Percentiles rank a stretch among this genome's conserved stretches.
Evolutionary conservation across 257 asterid genomes (phyloP).

Genomic region (Oldenlandia corymbosa): DNA sequence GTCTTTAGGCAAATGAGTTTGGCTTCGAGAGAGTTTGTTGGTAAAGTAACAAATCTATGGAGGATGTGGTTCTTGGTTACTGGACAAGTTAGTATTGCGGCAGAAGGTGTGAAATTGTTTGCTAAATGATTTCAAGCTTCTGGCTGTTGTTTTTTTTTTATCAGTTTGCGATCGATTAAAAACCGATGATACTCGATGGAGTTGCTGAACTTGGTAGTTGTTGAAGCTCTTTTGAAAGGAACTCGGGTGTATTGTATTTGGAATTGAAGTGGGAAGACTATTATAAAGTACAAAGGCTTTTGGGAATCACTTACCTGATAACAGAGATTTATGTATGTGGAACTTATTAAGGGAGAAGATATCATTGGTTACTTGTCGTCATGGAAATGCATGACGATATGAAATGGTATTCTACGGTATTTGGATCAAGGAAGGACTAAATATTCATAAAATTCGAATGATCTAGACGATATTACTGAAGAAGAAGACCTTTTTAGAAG

Average conservation of each 20-base stretch:
- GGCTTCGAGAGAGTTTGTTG: conserved; percentile 4
- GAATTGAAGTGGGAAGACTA: not conserved
- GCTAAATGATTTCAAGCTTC: not conserved
- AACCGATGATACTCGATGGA: conserved; percentile 1
- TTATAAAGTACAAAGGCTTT: not conserved
- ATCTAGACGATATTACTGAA: not conserved
- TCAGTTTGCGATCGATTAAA: not conserved
- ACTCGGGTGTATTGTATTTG: not conserved
- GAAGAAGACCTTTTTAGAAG: conserved; percentile 3
- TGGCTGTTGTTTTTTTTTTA: conserved; percentile 7
- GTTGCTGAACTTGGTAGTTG: not conserved
- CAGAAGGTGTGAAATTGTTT: conserved; percentile 3
- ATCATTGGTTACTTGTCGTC: not conserved
- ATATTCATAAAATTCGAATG: conserved; percentile 1
- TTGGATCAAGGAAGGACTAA: conserved; percentile 2
- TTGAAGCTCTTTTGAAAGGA: conserved; percentile 1
- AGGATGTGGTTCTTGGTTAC: conserved; percentile 2
- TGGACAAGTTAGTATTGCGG: no score
- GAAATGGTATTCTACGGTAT: not conserved
- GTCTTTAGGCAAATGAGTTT: not conserved
- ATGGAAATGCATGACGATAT: conserved; percentile 1
- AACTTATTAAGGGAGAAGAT: conserved; percentile 5
- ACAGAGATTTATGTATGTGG: not conserved
- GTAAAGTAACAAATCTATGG: not conserved
- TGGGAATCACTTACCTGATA: not conserved